These are phyloP conservation scores for Coccomyxa sp. DNA, from an alignment of 139 green algal genomes.

Conservation along the genomic window DNA sequence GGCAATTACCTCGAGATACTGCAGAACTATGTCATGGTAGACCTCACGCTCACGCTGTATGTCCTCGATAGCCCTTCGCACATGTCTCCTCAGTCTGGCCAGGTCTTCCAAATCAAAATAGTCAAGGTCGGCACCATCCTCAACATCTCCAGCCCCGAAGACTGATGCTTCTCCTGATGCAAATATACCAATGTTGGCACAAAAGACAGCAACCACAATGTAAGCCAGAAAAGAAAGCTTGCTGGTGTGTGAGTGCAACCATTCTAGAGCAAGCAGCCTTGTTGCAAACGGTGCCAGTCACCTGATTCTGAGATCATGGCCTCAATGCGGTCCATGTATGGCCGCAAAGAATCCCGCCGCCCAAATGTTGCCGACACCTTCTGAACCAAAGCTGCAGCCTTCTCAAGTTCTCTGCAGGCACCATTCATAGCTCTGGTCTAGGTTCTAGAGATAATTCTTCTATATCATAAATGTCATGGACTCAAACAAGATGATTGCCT, in stretches of 20 bases:
- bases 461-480: neutral
- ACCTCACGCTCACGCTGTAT: slow-evolving; percentile 36
- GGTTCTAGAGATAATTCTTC: neutral
- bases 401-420: slow-evolving; percentile 22
- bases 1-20: slow-evolving; percentile 24
- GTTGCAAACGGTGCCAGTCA: neutral
- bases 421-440: neutral
- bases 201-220: neutral
- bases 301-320: slow-evolving; percentile 16
- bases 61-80: slow-evolving; percentile 40
- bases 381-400: slow-evolving; percentile 17
- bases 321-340: slow-evolving; percentile 40
- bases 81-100: slow-evolving; percentile 29
- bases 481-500: neutral
- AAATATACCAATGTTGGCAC: no score
- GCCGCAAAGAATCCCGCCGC: slow-evolving; percentile 22
- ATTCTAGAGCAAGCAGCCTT: neutral
- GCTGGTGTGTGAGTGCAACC: neutral
- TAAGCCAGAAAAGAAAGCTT: slow-evolving; percentile 6
- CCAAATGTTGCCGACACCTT: slow-evolving; percentile 29
- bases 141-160: slow-evolving; percentile 4
- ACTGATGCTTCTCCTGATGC: neutral
- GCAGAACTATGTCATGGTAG: slow-evolving; percentile 33
- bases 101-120: slow-evolving; percentile 40
- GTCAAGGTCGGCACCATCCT: slow-evolving; percentile 32